Base-by-base conservation (phyloP, 257 asterid genomes). In the Marsdenia floribunda region DNA sequence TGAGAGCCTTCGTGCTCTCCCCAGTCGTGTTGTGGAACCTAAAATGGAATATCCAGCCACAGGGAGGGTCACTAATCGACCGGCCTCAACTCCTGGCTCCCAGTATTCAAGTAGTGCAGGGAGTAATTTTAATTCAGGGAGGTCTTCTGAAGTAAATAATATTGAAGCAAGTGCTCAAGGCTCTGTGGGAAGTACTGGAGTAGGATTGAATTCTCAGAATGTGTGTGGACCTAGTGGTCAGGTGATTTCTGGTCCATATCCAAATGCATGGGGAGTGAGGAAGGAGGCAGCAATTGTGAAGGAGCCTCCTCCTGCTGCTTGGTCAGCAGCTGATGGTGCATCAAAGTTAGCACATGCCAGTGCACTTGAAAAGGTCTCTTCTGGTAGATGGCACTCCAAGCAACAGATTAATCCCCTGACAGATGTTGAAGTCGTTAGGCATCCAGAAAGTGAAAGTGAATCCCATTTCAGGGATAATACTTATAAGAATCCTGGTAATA, bases 321-420 rank as follows among this genome's bases (percentile, higher is more conserved):
- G 90, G 89, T 91, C 97, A 70, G 91, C 87, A 78, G 90, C 93
- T 3, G 96, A 89, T 68, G 88, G 92, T 70, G 96, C 83, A 72
- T 76, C 86, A 0, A 93, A 90, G 85, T 71, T 91, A 82, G 97
- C 93, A 60, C 95, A 88, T 80, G 97, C 97, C 78, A 93, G 98
- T 76, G 97, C 97, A 42, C 97, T 93, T 14, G 96, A 91, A 87
- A 90, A 91, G 87, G 88, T 91, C 77, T 90, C 96, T 53, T 90
- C 96, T 55, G 98, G 98, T 73, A 83, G 98, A 82, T 93, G 98
- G 98, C 90, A 84, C 81, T 85, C 96, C 64, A 89, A 87, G 71
- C 94, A 88, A 52, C 89, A 79, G 57, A 73, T 75, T 78, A 80
- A 49, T 73, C 77, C 87, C 72, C 83, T 50, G 42, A 80, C 85